Conservation (phyloP, 108 stramenopile species). For the Mayamaea pseudoterrestris region DNA sequence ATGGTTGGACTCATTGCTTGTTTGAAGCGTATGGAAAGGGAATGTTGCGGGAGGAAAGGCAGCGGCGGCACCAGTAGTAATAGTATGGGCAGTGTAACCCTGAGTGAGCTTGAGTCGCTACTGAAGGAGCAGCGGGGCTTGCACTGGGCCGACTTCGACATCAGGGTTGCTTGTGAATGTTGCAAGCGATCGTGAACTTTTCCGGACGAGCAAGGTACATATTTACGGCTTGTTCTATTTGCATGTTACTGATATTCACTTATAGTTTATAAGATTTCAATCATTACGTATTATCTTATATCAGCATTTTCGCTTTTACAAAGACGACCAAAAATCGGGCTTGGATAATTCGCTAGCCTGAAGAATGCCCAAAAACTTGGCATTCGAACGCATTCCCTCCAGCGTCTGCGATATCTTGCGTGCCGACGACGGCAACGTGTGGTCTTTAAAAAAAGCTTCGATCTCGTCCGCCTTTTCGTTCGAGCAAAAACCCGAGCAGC, state of each 20-base stretch:
- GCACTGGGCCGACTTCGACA: not conserved
- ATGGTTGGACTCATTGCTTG: not conserved
- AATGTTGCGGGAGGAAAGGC: not conserved
- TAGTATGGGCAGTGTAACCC: too few relatives aligned
- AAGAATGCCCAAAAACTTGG: constrained; percentile 49
- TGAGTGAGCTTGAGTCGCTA: not conserved
- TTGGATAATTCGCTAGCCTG: constrained; percentile 48
- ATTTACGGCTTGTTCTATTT: too few relatives aligned
- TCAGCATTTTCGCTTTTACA: constrained; percentile 7
- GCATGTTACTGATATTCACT: too few relatives aligned
- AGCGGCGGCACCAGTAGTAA: too few relatives aligned
- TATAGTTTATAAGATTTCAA: not conserved
- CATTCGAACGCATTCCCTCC: constrained; percentile 73
- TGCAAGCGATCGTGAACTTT: too few relatives aligned
- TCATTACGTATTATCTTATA: not conserved
- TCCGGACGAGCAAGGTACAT: too few relatives aligned
- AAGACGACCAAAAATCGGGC: constrained; percentile 34
- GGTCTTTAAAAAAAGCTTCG: constrained; percentile 70
- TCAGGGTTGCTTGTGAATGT: not conserved
- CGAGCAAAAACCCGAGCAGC: constrained; percentile 67
- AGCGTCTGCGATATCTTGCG: constrained; percentile 81
- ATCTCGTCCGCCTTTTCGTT: constrained; percentile 85
- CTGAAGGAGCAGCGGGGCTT: not conserved
- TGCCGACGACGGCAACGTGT: constrained; percentile 62
- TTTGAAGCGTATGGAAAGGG: not conserved